Evolutionary conservation across 208 protist genomes (phyloP).

Genomic region (Trypanosoma vivax): DNA sequence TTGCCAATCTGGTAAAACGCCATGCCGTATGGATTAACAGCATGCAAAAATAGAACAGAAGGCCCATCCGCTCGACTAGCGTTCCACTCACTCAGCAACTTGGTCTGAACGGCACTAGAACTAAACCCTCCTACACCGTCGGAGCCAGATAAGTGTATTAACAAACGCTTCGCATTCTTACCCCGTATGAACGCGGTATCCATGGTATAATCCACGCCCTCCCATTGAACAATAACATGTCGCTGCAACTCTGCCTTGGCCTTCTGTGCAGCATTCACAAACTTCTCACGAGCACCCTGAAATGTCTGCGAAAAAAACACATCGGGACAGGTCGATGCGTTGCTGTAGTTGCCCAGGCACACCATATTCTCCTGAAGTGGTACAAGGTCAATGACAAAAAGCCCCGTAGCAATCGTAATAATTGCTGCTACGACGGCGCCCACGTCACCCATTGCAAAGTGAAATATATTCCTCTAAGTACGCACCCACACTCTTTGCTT

Average conservation of each 20-base stretch:
- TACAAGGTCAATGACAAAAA: constrained; percentile 74
- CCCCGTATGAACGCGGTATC: constrained; percentile 74
- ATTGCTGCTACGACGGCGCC: constrained; percentile 29
- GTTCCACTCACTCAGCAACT: constrained; percentile 63
- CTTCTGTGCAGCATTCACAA: constrained; percentile 50
- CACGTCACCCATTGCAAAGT: constrained; percentile 28
- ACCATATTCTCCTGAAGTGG: constrained; percentile 68
- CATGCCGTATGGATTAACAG: constrained; percentile 86
- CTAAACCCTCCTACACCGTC: constrained; percentile 84
- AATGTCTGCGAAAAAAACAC: constrained; percentile 64
- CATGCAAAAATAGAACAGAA: constrained; percentile 81
- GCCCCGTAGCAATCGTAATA: constrained; percentile 45
- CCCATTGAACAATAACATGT: constrained; percentile 39
- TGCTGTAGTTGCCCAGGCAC: constrained; percentile 44
- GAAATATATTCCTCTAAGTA: constrained; percentile 1
- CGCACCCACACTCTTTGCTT: background rate
- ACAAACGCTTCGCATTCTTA: constrained; percentile 33
- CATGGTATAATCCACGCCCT: constrained; percentile 60
- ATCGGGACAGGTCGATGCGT: constrained; percentile 52
- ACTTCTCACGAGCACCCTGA: constrained; percentile 58
- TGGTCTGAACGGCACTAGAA: constrained; percentile 74
- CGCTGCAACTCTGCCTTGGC: constrained; percentile 36
- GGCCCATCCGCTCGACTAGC: constrained; percentile 33
- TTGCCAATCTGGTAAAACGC: constrained; percentile 67
- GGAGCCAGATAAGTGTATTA: constrained; percentile 72